Conservation (phyloP, 2,329 filamentous ascomycete species). For the Lecanicillium sp. region DNA sequence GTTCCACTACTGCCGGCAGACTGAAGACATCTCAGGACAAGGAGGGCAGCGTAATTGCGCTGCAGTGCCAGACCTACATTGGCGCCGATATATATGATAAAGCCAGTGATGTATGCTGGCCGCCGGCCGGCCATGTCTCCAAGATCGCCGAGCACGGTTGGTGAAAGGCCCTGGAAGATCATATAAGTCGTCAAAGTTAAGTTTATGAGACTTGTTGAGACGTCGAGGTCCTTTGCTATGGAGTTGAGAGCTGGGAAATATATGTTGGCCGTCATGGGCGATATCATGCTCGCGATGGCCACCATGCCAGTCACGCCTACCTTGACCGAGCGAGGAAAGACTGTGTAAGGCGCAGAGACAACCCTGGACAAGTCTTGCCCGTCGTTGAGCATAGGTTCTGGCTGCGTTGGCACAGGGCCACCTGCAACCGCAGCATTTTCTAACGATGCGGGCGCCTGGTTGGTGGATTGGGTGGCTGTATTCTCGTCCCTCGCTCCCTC, state of each 20-base stretch:
- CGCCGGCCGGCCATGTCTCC: slow-evolving; percentile 53
- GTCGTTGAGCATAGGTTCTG: not conserved
- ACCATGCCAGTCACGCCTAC: slow-evolving; percentile 47
- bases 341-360: slow-evolving; percentile 22
- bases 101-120: slow-evolving; percentile 52
- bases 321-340: slow-evolving; percentile 20
- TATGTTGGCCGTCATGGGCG: slow-evolving; percentile 53
- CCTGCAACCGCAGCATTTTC: too few relatives aligned
- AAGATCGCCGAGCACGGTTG: slow-evolving; percentile 54
- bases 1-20: slow-evolving; percentile 60
- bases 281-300: slow-evolving; percentile 44
- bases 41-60: slow-evolving; percentile 46
- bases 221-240: slow-evolving; percentile 30
- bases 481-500: too few relatives aligned
- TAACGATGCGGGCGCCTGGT: too few relatives aligned
- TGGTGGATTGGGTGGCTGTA: too few relatives aligned
- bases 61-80: slow-evolving; percentile 55
- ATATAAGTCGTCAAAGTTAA: slow-evolving; percentile 52
- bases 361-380: slow-evolving; percentile 15
- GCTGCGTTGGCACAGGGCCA: too few relatives aligned
- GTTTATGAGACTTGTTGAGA: slow-evolving; percentile 35
- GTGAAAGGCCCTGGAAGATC: slow-evolving; percentile 56
- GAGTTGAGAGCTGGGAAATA: slow-evolving; percentile 37
- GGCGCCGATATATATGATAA: slow-evolving; percentile 48
- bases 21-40: slow-evolving; percentile 56